Conservation (phyloP, 208 protist genomes). For the Crithidia acanthocephali region DNA sequence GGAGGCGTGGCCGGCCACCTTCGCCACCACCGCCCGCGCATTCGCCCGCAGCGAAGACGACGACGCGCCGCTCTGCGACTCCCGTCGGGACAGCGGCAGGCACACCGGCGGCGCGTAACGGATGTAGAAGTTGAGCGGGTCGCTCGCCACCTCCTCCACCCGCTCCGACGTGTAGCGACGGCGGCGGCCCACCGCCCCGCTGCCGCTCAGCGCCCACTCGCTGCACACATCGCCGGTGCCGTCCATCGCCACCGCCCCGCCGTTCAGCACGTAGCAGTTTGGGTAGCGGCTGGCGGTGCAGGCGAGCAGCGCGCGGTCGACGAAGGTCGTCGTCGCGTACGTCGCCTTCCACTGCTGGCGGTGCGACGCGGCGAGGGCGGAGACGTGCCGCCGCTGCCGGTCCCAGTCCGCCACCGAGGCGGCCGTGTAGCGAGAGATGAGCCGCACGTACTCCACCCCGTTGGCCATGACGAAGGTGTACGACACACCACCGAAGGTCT, state of each 20-base stretch:
- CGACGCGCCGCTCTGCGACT: slow-evolving; percentile 3
- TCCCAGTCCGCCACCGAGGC: slow-evolving; percentile 22
- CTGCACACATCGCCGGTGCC: slow-evolving; percentile 16
- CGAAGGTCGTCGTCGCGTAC: slow-evolving; percentile 45
- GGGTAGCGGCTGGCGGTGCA: slow-evolving; percentile 21
- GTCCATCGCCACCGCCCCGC: slow-evolving; percentile 1
- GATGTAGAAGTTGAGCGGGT: slow-evolving; percentile 58
- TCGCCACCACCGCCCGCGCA: slow-evolving; percentile 46
- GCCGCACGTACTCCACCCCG: slow-evolving; percentile 26
- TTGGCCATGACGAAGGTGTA: slow-evolving; percentile 36
- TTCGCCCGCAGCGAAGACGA: slow-evolving; percentile 32
- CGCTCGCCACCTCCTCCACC: slow-evolving; percentile 40
- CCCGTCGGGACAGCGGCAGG: slow-evolving; percentile 35
- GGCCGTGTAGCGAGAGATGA: slow-evolving; percentile 20
- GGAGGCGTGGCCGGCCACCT: slow-evolving; percentile 39
- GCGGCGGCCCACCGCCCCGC: slow-evolving; percentile 39
- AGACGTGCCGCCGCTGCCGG: slow-evolving; percentile 27
- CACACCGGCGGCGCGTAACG: slow-evolving; percentile 59
- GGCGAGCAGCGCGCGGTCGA: slow-evolving; percentile 50
- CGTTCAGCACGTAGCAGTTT: slow-evolving; percentile 29
- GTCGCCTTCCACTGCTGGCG: slow-evolving; percentile 33
- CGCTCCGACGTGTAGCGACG: slow-evolving; percentile 28
- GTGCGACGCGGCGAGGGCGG: slow-evolving; percentile 21
- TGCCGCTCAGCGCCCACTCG: slow-evolving; percentile 36
- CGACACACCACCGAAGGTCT: slow-evolving; percentile 20